Evolutionary conservation across 768 basidiomycete species (phyloP).

Genomic region (Asterophora parasitica): DNA sequence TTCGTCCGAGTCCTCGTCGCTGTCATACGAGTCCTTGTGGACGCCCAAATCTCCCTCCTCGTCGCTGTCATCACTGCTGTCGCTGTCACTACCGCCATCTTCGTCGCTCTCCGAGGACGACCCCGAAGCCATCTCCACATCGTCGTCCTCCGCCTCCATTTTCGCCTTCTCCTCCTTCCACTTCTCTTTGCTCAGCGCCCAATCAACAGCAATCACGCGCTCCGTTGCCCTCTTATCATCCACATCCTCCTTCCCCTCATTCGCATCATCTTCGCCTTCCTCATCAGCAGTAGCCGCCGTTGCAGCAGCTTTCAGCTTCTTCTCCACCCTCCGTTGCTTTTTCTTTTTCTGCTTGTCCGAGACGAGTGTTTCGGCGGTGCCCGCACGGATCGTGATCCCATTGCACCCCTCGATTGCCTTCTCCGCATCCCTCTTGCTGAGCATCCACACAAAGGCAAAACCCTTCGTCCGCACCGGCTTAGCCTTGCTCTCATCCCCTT

Average conservation of each 20-base stretch:
- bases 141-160: slow-evolving; percentile 34
- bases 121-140: slow-evolving; percentile 30
- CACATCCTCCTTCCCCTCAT: slow-evolving; percentile 30
- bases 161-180: slow-evolving; percentile 80
- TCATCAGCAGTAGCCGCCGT: slow-evolving; percentile 28
- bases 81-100: slow-evolving; percentile 22
- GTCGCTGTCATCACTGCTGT: slow-evolving; percentile 26
- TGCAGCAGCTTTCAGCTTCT: slow-evolving; percentile 36
- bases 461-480: slow-evolving; percentile 52
- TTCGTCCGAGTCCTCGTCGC: slow-evolving; percentile 32
- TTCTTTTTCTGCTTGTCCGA: slow-evolving; percentile 65
- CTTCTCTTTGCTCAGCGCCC: slow-evolving; percentile 91
- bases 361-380: slow-evolving; percentile 51
- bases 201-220: slow-evolving; percentile 87
- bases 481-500: slow-evolving; percentile 18
- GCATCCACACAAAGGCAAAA: slow-evolving; percentile 95
- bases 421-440: slow-evolving; percentile 81
- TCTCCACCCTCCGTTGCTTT: slow-evolving; percentile 54
- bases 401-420: slow-evolving; percentile 76
- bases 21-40: slow-evolving; percentile 38
- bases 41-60: slow-evolving; percentile 41
- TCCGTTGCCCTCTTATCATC: slow-evolving; percentile 36
- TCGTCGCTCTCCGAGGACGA: slow-evolving; percentile 23
- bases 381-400: slow-evolving; percentile 62
- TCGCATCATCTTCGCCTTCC: slow-evolving; percentile 29